Evolutionary conservation across 139 green algal genomes (phyloP), one percentile per base, ranked within the genome.

Genomic region (Chara braunii): DNA sequence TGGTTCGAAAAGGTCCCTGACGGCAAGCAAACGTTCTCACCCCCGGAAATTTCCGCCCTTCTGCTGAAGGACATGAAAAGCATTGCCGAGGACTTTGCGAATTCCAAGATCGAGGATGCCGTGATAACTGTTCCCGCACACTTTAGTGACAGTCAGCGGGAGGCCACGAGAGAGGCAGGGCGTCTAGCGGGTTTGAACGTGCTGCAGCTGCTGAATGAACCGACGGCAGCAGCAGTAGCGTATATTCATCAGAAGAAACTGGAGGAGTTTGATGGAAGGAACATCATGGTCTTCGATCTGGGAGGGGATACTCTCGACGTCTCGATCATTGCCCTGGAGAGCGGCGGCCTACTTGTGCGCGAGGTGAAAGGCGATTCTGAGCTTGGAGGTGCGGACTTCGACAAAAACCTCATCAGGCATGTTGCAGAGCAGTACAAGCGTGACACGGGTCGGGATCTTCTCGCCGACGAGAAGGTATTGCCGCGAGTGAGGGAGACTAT

Each of bases 31-130:
- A n/a, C n/a, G n/a, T n/a, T n/a, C n/a, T n/a, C n/a, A n/a, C 86
- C 91, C 5, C 90, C 96, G 81, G 91, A 97, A 81, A 89, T 97
- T 64, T 88, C 74, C 11, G 90, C 90, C 54, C 96, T 97, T 90
- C 90, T 97, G 29, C 82, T 97, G 24, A 81, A 66, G 48, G 95
- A 96, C 70, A 90, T 93, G 86, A 88, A 89, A 78, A 85, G 89
- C 51, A 90, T 81, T 1, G 86, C 86, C 30, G 86, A 93, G 76
- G 82, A 81, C 0, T 93, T 79, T 78, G 82, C 90, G 23, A 85
- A 84, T 59, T 88, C 88, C 57, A 33, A 57, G 28, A 78, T 94
- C 9, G 86, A 86, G 72, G 71, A 89, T 44, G 87, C 87, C 1
- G 87, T 94, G 22, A 84, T 94, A 35, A 94, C 87, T 23, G 87